Conservation (phyloP, 2,329 filamentous ascomycete genomes). For the Endoconidiophora laricicola region DNA sequence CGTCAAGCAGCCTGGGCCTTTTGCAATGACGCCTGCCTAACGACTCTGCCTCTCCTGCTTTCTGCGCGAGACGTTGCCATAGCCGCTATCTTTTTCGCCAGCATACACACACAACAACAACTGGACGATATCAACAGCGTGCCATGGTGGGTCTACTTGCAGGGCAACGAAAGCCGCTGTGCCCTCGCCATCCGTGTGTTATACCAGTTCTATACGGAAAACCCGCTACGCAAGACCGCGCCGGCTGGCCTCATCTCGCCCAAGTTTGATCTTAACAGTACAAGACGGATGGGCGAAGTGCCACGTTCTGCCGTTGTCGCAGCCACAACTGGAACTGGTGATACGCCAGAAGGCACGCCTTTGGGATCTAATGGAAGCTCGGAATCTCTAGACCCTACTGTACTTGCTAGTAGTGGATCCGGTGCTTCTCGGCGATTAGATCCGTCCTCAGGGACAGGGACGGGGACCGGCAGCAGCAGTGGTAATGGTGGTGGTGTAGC, state of each 20-base stretch:
- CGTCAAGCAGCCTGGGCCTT: slow-evolving; percentile 87
- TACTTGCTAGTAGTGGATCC: neutral
- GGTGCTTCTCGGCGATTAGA: neutral
- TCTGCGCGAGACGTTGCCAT: slow-evolving; percentile 68
- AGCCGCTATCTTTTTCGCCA: slow-evolving; percentile 72
- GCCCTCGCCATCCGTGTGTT: slow-evolving; percentile 60
- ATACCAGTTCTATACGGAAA: slow-evolving; percentile 49
- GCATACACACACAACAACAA: slow-evolving; percentile 53
- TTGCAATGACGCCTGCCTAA: slow-evolving; percentile 77
- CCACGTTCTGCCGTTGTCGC: slow-evolving; percentile 16
- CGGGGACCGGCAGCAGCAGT: slow-evolving; percentile 1
- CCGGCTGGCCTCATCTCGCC: slow-evolving; percentile 33
- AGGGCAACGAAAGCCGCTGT: slow-evolving; percentile 55
- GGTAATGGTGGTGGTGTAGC: slow-evolving; percentile 2
- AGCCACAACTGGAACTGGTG: too few species aligned
- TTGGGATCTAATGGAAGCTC: neutral
- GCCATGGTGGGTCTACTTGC: slow-evolving; percentile 75
- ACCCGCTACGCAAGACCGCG: slow-evolving; percentile 42
- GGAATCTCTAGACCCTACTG: neutral
- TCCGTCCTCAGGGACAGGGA: neutral
- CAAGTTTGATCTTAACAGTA: slow-evolving; percentile 38
- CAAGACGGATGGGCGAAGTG: slow-evolving; percentile 23
- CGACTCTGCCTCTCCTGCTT: slow-evolving; percentile 67
- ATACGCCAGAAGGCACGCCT: slow-evolving; percentile 20
- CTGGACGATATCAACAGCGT: slow-evolving; percentile 61